Evolutionary conservation across 768 basidiomycete genomes (phyloP), one percentile per base, ranked within the genome.

Genomic region (Stropharia rugosoannulata): DNA sequence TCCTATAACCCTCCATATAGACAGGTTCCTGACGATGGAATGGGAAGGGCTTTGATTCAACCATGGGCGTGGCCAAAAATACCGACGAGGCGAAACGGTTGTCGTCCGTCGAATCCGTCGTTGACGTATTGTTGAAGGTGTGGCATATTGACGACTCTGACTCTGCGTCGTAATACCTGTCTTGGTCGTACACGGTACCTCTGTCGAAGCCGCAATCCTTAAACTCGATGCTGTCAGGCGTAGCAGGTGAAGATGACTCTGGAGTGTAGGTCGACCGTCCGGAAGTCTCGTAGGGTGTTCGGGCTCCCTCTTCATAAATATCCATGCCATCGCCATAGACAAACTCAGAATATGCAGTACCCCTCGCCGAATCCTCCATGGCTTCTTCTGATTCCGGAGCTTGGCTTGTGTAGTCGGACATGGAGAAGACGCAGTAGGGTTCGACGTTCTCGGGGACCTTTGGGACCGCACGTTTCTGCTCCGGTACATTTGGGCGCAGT

Each of bases 51-150:
- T 62, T 63, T 22, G 59, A 59, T 10, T 66, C 61, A 5, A 44
- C 50, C 12, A 61, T 51, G 22, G 67, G 65, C 4, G 65, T 64
- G n/a, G 61, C 61, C 49, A 66, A 37, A 53, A 64, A 66, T 18
- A 62, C 55, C 2, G 66, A 68, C 19, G 66, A 62, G 15, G 61
- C 60, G 46, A 60, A 64, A 39, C 62, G 63, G 54, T 64, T 61
- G 8, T 63, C 64, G 36, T 64, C 65, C 0, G 60, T 61, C 32
- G 57, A 58, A 25, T 55, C 59, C 10, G 55, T 49, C 52, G 29
- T 32, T 29, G 58, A 56, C 0, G 63, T 46, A 13, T 54, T 49
- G 6, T 42, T 38, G 27, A 59, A 55, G 1, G 62, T 57, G 7
- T 59, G 58, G 44, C 53, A 64, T 29, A 48, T 56, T 15, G 56